phyloP scores from a whole-genome alignment of 441 rosid species.

The Manihot esculenta region DNA sequence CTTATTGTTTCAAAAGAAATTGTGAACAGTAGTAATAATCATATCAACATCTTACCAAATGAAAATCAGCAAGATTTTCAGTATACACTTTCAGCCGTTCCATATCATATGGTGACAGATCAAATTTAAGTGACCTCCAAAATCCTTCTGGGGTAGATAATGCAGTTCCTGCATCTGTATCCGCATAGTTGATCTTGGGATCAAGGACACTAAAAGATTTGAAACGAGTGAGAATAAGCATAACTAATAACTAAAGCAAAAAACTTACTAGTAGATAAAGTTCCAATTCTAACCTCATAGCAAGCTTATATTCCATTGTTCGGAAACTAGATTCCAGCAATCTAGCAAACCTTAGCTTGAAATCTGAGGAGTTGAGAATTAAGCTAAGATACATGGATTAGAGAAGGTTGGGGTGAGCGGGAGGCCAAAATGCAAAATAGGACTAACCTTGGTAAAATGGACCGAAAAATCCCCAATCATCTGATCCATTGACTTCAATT shows the following conservation, averaged over 20 bases:
- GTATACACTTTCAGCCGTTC: constrained; percentile 73
- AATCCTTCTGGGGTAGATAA: constrained; percentile 43
- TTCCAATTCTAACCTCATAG: constrained; percentile 71
- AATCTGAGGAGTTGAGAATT: constrained; percentile 46
- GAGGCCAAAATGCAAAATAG: constrained; percentile 11
- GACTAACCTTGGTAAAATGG: constrained; percentile 84
- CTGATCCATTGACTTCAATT: constrained; percentile 54
- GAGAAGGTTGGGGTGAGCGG: neutral
- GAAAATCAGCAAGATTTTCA: constrained; percentile 71
- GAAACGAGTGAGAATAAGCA: constrained; percentile 28
- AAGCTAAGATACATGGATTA: constrained; percentile 12
- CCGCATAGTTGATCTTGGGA: constrained; percentile 75
- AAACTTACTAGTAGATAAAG: constrained; percentile 11
- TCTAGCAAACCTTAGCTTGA: constrained; percentile 66
- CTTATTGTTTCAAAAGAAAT: neutral
- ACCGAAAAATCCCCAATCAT: constrained; percentile 85
- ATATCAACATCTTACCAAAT: constrained; percentile 48
- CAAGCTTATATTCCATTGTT: constrained; percentile 87
- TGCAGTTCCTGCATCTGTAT: constrained; percentile 33
- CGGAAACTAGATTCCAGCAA: constrained; percentile 56
- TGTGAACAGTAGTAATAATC: neutral
- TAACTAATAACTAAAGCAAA: constrained; percentile 21
- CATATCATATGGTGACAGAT: constrained; percentile 69
- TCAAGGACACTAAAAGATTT: constrained; percentile 66
- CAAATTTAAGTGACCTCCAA: constrained; percentile 50